Evolutionary conservation across 169 alveolate genomes (phyloP), one percentile per base, ranked within the genome.

Genomic region (Cryptosporidium meleagridis): DNA sequence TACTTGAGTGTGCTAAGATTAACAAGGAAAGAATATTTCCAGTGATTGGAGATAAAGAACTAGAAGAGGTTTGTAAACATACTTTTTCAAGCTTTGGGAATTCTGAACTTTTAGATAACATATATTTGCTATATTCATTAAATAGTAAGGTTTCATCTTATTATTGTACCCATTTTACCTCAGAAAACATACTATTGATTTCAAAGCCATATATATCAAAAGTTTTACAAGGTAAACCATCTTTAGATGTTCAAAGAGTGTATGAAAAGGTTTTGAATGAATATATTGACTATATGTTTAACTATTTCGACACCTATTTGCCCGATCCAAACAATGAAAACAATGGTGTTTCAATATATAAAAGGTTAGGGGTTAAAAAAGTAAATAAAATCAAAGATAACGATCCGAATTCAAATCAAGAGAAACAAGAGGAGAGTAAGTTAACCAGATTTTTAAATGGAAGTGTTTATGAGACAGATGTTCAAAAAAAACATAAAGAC

Each of bases 101-200:
- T 67, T 14, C 31, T 2, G 52, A 59, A 62, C 14, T 80, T 1
- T 21, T 23, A 9, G 68, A 80, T 9, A 45, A 62, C 26, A 39
- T 80, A 29, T 80, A 80, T 62, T 26, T 65, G 12, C 21, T 80
- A 21, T 80, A 80, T 65, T 59, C 89, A 26, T 8, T 65, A 37
- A 80, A 80, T 67, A 45, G 10, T 4, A 59, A 80, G 35, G 89
- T 65, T 44, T 14, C 75, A 41, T 62, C 73, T 14, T 62, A 62
- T 65, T 80, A 80, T 80, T 45, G 80, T 26, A 62, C 89, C 8
- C 48, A 31, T 8, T 80, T 80, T 65, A 80, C 89, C 18, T 62
- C 80, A 14, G 80, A 67, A 61, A 61, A 44, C 48, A 59, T 65
- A 58, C 23, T 9, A 33, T 65, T 62, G 21, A 41, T 31, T 2